These are phyloP conservation scores for Rhizopogon rudus DNA, from an alignment of 768 basidiomycete genomes.

Conservation along the genomic window DNA sequence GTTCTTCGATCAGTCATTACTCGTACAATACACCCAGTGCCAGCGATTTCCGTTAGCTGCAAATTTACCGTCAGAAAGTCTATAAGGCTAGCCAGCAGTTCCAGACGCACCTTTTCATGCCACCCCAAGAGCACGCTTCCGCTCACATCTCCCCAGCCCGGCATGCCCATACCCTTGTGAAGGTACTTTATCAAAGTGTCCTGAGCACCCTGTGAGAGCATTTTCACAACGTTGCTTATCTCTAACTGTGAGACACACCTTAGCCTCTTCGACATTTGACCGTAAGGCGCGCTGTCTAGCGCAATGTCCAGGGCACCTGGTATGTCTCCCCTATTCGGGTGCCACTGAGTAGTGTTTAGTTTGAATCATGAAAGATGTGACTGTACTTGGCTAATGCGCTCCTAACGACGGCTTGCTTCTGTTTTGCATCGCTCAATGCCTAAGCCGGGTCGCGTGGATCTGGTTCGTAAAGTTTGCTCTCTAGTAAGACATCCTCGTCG, in stretches of 20 bases:
- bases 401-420: no score
- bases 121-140: slow-evolving; percentile 70
- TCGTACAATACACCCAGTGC: slow-evolving; percentile 92
- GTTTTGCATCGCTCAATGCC: no score
- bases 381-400: no score
- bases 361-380: neutral
- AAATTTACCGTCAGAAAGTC: neutral
- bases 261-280: slow-evolving; percentile 81
- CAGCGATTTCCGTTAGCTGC: slow-evolving; percentile 89
- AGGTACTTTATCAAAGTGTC: slow-evolving; percentile 91
- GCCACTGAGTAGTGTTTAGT: neutral
- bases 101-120: slow-evolving; percentile 85
- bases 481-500: slow-evolving; percentile 87
- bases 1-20: slow-evolving; percentile 66
- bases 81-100: neutral
- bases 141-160: slow-evolving; percentile 43
- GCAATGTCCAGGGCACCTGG: slow-evolving; percentile 64
- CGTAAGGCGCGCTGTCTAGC: slow-evolving; percentile 86
- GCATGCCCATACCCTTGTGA: slow-evolving; percentile 90
- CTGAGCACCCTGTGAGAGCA: slow-evolving; percentile 68
- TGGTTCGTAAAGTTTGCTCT: slow-evolving; percentile 55
- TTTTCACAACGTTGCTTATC: slow-evolving; percentile 70
- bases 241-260: slow-evolving; percentile 82
- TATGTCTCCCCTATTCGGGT: slow-evolving; percentile 61
- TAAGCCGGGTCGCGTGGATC: no score